Percentiles rank a stretch among this genome's conserved stretches.
Evolutionary conservation across 2,329 filamentous ascomycete species (phyloP).

Genomic region (Macrophomina tecta): DNA sequence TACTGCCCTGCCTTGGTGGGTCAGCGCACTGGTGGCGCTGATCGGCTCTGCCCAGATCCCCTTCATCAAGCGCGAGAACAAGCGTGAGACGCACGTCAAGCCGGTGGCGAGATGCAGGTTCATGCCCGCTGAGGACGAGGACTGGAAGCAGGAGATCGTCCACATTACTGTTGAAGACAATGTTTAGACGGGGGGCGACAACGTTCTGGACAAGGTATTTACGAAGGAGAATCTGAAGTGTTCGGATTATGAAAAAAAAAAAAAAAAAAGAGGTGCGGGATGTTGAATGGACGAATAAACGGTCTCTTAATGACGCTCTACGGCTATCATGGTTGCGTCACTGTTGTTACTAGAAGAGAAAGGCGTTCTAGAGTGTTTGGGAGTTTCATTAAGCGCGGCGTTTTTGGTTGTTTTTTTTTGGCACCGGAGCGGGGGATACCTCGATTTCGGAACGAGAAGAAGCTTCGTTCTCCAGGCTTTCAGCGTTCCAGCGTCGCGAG

Average conservation of each 20-base stretch:
- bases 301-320: background rate
- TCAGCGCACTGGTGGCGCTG: slow-evolving; percentile 61
- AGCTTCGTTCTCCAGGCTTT: background rate
- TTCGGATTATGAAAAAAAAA: background rate
- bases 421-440: background rate
- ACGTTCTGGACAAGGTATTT: too few relatives aligned
- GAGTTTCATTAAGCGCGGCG: slow-evolving; percentile 5
- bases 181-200: background rate
- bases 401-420: background rate
- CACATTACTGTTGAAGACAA: slow-evolving; percentile 32
- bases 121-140: slow-evolving; percentile 33
- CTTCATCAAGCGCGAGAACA: slow-evolving; percentile 59
- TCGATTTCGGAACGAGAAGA: background rate
- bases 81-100: slow-evolving; percentile 47
- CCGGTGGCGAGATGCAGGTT: slow-evolving; percentile 37
- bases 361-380: background rate
- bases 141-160: slow-evolving; percentile 31
- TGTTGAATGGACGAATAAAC: background rate
- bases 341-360: background rate
- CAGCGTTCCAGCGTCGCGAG: slow-evolving; percentile 8
- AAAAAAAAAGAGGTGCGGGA: background rate
- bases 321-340: background rate
- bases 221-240: background rate
- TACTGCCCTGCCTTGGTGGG: slow-evolving; percentile 69
- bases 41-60: slow-evolving; percentile 63